Percentiles rank a stretch among this genome's conserved stretches.
phyloP scores from a whole-genome alignment of 202 grass and related monocot species.

The Panicum hallii region DNA sequence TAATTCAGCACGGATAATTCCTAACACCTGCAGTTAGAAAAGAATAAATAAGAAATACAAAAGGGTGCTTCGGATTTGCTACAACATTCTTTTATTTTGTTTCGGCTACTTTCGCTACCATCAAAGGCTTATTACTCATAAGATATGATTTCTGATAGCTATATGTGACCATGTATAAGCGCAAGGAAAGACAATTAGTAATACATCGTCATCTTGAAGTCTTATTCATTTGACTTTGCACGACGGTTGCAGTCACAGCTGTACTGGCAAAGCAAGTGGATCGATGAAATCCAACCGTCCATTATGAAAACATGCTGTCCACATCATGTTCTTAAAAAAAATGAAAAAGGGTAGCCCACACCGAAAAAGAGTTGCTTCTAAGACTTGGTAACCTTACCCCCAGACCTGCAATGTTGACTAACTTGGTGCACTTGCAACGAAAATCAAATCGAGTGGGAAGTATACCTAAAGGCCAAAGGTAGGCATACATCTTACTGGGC shows the following conservation, averaged over 20 bases:
- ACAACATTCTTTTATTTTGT: background rate
- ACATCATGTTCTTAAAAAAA: background rate
- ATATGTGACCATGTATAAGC: background rate
- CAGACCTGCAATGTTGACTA: conserved; percentile 38
- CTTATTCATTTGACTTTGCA: background rate
- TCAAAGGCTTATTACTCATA: background rate
- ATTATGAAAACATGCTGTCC: conserved; percentile 24
- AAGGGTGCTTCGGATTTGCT: background rate
- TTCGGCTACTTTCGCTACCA: background rate
- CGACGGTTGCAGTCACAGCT: background rate
- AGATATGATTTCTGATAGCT: background rate
- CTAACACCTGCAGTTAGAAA: conserved; percentile 37
- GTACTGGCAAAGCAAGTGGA: conserved; percentile 14
- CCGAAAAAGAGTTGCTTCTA: conserved; percentile 25
- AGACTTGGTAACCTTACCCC: conserved; percentile 15
- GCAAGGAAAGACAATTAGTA: background rate
- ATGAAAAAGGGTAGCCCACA: background rate
- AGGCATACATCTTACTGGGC: background rate
- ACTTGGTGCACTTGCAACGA: conserved; percentile 4
- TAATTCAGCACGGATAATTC: background rate
- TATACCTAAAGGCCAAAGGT: background rate
- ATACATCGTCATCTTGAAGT: background rate
- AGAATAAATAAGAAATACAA: conserved; percentile 2
- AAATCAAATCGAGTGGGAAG: background rate
- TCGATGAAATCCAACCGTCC: background rate